Evolutionary conservation across 257 asterid genomes (phyloP).

Genomic region (Nicotiana attenuata): DNA sequence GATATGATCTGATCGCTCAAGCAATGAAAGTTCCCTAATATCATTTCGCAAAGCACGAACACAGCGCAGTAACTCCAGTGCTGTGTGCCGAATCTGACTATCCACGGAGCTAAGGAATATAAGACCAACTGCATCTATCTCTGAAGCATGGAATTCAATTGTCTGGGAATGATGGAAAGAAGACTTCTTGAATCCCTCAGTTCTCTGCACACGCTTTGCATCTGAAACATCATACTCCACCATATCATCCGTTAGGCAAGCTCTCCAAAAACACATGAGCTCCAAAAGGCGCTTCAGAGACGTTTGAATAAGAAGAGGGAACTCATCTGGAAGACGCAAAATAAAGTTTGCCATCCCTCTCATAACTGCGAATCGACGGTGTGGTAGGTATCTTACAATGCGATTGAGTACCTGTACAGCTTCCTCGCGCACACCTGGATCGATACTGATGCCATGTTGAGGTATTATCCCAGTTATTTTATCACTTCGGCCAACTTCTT

Average conservation of each 20-base stretch:
- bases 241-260: slow-evolving; percentile 75
- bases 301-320: slow-evolving; percentile 97
- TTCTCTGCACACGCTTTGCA: slow-evolving; percentile 71
- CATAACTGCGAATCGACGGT: slow-evolving; percentile 98
- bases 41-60: slow-evolving; percentile 89
- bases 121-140: slow-evolving; percentile 98
- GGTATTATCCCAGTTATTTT: slow-evolving; percentile 96
- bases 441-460: slow-evolving; percentile 97
- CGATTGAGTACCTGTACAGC: slow-evolving; percentile 95
- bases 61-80: slow-evolving; percentile 89
- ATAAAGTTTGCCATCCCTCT: slow-evolving; percentile 94
- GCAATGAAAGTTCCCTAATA: slow-evolving; percentile 61
- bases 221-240: slow-evolving; percentile 53
- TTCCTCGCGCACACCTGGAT: slow-evolving; percentile 99
- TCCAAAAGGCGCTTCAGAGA: slow-evolving; percentile 96
- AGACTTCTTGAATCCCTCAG: slow-evolving; percentile 83
- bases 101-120: slow-evolving; percentile 95
- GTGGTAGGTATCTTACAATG: slow-evolving; percentile 85
- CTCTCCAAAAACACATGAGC: slow-evolving; percentile 98
- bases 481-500: slow-evolving; percentile 96
- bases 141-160: slow-evolving; percentile 76
- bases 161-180: slow-evolving; percentile 71
- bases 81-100: slow-evolving; percentile 98
- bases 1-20: slow-evolving; percentile 50
- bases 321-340: slow-evolving; percentile 90